Base-by-base conservation (phyloP, 2,329 filamentous ascomycete genomes). In the Claviceps maximensis region DNA sequence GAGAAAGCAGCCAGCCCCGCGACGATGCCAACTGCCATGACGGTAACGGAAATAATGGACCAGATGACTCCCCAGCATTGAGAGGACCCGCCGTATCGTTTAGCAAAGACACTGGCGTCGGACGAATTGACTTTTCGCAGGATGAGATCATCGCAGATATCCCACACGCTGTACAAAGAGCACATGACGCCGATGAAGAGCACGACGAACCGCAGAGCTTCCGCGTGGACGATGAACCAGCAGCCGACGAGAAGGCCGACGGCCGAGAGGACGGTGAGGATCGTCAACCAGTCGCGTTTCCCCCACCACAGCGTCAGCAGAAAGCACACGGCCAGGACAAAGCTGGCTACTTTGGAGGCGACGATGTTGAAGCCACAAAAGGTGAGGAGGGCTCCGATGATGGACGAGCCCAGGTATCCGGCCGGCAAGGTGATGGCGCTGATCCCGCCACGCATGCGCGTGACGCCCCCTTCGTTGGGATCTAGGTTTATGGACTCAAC, bases 101-200 rank as follows among this genome's bases (percentile, higher is more conserved):
- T 76, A 8, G 86, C 86, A 60, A 90, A 90, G 31, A 89, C 84
- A 59, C 83, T 87, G 6, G 86, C 86, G 63, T 91, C 86, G 4
- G 85, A 89, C 23, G 77, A 81, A 66, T 90, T 89, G 50, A 90
- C 84, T 69, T 89, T 90, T 54, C 86, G 78, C 4, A 89, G 71
- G 58, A 91, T 89, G 33, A 90, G 72, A 59, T 91, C 86, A 62
- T 91, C 86, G 67, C 85, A 89, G 59, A 90, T 90, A 71, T 90
- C 86, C 86, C 86, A 90, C 5, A 87, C 85, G 58, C 83, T 87
- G 67, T 90, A 90, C 1, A 90, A 75, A 2, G 81, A 83, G 7
- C 81, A 86, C 86, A 90, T 89, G 60, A 89, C 86, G 44, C 86
- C 86, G 56, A 90, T 88, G 61, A 90, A 90, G 29, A 90, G 75